Conservation (phyloP, 805 yeast genomes). For the Spathaspora arborariae region DNA sequence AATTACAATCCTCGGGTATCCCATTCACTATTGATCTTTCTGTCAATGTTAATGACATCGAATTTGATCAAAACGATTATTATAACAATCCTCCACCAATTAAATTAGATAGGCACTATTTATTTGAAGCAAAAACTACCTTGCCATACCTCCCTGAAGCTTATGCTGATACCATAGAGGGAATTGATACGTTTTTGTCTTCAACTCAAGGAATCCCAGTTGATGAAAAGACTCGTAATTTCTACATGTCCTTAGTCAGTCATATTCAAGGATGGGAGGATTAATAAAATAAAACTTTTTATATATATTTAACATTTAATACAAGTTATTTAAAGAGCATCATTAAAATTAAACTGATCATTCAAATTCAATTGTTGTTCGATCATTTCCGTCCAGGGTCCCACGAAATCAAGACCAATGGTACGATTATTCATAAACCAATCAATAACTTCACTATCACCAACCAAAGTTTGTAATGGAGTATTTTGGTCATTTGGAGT, state of each 20-base stretch:
- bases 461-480: conserved; percentile 21
- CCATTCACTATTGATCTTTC: conserved; percentile 4
- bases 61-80: conserved; percentile 1
- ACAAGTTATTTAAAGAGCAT: conserved; percentile 7
- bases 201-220: neutral
- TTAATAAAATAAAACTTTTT: neutral
- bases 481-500: conserved; percentile 11
- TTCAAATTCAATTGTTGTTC: conserved; percentile 55
- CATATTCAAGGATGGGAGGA: conserved; percentile 26
- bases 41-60: conserved; percentile 1
- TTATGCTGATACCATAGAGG: conserved; percentile 3
- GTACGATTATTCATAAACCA: conserved; percentile 39
- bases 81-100: conserved; percentile 1
- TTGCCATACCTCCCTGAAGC: conserved; percentile 6
- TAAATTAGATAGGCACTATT: neutral
- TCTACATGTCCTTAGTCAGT: conserved; percentile 15
- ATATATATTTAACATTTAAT: neutral
- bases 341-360: conserved; percentile 29
- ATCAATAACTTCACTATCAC: conserved; percentile 42
- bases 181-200: conserved; percentile 1
- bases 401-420: conserved; percentile 47
- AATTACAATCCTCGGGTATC: conserved; percentile 1
- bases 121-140: conserved; percentile 2
- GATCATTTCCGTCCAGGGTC: conserved; percentile 77
- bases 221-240: neutral